A percentile compares a stretch with the other conserved stretches of the same genome.
Conservation (phyloP, 306 rosid species). For the Gleditsia sinensis region DNA sequence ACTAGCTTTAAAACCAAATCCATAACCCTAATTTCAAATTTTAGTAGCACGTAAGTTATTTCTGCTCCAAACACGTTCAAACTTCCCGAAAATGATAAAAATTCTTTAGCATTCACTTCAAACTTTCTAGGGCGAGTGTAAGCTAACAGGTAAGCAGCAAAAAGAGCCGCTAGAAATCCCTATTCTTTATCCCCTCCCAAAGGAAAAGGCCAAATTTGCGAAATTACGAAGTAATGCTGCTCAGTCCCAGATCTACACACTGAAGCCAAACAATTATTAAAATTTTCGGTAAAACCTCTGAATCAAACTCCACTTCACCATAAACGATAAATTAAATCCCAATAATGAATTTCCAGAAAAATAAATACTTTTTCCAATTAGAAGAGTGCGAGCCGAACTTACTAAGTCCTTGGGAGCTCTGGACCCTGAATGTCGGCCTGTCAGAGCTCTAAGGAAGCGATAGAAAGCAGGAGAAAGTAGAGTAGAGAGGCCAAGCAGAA, state of each 20-base stretch:
- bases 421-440: conserved; percentile 24
- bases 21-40: neutral
- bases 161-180: neutral
- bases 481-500: conserved; percentile 10
- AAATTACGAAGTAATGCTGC: conserved; percentile 13
- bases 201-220: neutral
- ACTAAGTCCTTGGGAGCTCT: conserved; percentile 48
- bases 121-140: too few relatives aligned
- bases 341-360: neutral
- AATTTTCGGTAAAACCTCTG: neutral
- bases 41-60: neutral
- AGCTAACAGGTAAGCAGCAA: neutral
- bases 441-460: conserved; percentile 26
- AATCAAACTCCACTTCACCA: neutral
- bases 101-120: neutral
- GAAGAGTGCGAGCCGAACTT: conserved; percentile 32
- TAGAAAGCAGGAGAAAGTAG: conserved; percentile 21
- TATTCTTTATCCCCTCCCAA: neutral
- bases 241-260: conserved; percentile 1
- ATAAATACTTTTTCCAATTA: too few relatives aligned
- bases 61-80: neutral
- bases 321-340: neutral
- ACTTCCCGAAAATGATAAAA: neutral
- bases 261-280: neutral
- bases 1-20: too few relatives aligned